Percentiles rank a stretch among this genome's conserved stretches.
Evolutionary conservation across 2,329 filamentous ascomycete species (phyloP).

Genomic region (Lachnellula occidentalis): DNA sequence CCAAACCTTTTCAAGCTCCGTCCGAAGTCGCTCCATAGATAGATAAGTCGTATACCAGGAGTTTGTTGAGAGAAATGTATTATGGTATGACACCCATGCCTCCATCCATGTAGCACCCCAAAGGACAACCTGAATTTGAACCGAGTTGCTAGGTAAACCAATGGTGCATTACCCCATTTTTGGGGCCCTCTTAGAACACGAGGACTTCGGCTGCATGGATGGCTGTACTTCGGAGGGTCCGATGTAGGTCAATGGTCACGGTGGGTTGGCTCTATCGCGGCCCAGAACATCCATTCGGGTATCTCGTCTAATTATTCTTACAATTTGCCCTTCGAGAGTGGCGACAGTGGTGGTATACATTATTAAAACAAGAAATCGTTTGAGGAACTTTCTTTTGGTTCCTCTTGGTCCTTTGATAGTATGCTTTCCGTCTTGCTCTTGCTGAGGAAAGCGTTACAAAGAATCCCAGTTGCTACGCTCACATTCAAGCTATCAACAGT

Average conservation of each 20-base stretch:
- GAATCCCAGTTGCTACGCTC: conserved; percentile 74
- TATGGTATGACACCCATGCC: no score
- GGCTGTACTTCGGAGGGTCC: neutral
- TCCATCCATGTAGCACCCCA: no score
- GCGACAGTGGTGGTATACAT: neutral
- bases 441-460: conserved; percentile 64
- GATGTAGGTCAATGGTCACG: neutral
- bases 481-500: conserved; percentile 90
- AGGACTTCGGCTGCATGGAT: neutral
- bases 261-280: neutral
- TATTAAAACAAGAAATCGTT: neutral
- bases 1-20: no score
- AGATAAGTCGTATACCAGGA: no score
- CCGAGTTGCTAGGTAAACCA: no score
- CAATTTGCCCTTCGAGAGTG: neutral
- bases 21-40: no score
- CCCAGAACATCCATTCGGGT: conserved; percentile 1
- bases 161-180: no score
- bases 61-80: no score
- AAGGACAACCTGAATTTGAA: no score
- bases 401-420: neutral
- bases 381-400: neutral
- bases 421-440: neutral
- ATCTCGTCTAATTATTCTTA: conserved; percentile 10
- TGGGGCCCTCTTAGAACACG: no score